Evolutionary conservation across 73 alveolate species (phyloP).

Genomic region (Tetrahymena elliotti): DNA sequence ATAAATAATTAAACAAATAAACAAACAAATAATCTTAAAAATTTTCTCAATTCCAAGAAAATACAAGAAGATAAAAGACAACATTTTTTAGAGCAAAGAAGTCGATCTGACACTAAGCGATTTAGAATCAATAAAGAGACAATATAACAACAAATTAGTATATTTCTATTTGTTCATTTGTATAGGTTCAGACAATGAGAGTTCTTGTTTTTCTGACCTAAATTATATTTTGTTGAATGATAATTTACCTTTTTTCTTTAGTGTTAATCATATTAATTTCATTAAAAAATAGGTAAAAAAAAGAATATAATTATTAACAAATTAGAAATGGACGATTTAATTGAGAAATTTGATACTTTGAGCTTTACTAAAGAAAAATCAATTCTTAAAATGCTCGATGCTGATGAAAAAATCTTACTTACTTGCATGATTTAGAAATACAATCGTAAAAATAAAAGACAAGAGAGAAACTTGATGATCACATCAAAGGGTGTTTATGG

Average conservation of each 20-base stretch:
- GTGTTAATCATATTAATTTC: neutral
- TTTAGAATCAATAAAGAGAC: neutral
- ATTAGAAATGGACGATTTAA: neutral
- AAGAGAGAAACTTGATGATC: slow-evolving; percentile 60
- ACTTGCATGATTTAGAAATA: slow-evolving; percentile 56
- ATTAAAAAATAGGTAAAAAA: neutral
- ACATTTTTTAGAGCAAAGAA: neutral
- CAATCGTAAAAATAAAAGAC: slow-evolving; percentile 62
- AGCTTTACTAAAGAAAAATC: slow-evolving; percentile 35
- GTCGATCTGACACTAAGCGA: neutral
- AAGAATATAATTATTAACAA: neutral
- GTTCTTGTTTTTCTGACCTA: neutral
- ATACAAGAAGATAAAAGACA: neutral
- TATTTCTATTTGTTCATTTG: neutral
- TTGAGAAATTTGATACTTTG: slow-evolving; percentile 21
- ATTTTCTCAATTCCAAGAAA: neutral
- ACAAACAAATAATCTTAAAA: neutral
- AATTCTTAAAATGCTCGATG: slow-evolving; percentile 21
- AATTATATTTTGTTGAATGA: neutral
- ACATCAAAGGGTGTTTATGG: slow-evolving; percentile 58
- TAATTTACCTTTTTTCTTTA: too few species aligned
- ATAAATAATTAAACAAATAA: too few species aligned
- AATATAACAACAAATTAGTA: neutral
- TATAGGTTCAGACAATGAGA: neutral
- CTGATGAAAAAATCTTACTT: slow-evolving; percentile 58